Evolutionary conservation across 106 monocot species (phyloP), one percentile per base, ranked within the genome.

Genomic region (Hemerocallis citrina): DNA sequence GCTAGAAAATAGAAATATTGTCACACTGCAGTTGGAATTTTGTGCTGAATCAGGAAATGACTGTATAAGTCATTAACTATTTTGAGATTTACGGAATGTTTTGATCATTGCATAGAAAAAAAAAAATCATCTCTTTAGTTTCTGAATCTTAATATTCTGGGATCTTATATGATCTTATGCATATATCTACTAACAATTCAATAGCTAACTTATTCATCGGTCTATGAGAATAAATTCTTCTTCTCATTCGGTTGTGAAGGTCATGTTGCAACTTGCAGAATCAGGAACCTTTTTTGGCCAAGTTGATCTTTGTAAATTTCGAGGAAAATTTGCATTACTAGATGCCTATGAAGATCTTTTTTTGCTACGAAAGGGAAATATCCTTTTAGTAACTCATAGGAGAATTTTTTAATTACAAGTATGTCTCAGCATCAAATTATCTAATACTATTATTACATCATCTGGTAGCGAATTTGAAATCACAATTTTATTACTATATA

Each of bases 301-400:
- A 85, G 87, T 91, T 70, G 98, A 98, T 77, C 84, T 98, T 17
- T 98, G 91, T 50, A 98, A 92, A 80, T 84, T 98, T 9, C 56
- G 96, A 44, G 91, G 96, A 40, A 98, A 98, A 45, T 91, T 98
- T 82, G 91, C 96, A 59, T 81, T 88, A 29, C 81, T 88, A 28
- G 96, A 98, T 78, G 96, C 91, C 9, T 98, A 98, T 73, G 96
- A 98, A 80, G 91, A 92, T 68, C 91, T 91, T 68, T 88, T 88
- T 68, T 20, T 88, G 23, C 84, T 98, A 52, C 88, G 88, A 51
- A 88, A 91, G 71, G 96, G 96, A 67, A 91, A 80, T 55, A 61
- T 92, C 23, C 52, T 92, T 57, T 52, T 92, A 60, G 76, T 91
- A 51, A 98, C 88, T 67, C 96, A 98, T 55, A 64, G 90, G 40